Percentiles rank a stretch among this genome's conserved stretches.
These are phyloP conservation scores for Aurinia saxatilis DNA, from an alignment of 345 rosid genomes.

Conservation along the genomic window DNA sequence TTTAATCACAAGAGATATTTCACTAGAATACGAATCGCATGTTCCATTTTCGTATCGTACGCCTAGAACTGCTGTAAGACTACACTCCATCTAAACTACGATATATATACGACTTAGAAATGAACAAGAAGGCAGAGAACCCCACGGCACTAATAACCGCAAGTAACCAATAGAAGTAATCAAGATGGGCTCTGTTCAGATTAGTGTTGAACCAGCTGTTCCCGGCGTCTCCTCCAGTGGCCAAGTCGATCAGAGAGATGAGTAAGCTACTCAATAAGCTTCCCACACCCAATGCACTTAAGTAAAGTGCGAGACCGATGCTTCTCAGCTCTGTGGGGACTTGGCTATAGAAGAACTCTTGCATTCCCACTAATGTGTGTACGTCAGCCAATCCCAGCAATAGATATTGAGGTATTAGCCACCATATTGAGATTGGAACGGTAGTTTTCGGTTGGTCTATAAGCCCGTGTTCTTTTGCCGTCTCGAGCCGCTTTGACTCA, in stretches of 20 bases:
- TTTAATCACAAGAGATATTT: too few relatives aligned
- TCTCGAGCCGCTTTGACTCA: conserved; percentile 28
- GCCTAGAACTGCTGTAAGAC: neutral
- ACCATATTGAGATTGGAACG: conserved; percentile 33
- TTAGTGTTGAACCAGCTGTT: conserved; percentile 53
- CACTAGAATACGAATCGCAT: too few relatives aligned
- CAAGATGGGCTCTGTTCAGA: conserved; percentile 43
- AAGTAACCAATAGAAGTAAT: conserved; percentile 48
- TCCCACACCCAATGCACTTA: conserved; percentile 30
- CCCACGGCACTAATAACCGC: conserved; percentile 32
- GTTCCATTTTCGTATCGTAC: too few relatives aligned
- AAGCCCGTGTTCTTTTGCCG: conserved; percentile 20
- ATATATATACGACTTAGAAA: conserved; percentile 10
- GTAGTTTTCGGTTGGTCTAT: conserved; percentile 9
- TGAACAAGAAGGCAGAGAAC: neutral
- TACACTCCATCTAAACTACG: neutral
- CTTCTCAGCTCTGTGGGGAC: conserved; percentile 33
- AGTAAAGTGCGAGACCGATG: conserved; percentile 29
- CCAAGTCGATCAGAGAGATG: conserved; percentile 27
- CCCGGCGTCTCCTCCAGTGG: conserved; percentile 18
- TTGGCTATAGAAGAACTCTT: conserved; percentile 38
- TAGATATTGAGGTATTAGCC: conserved; percentile 32
- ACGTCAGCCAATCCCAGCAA: conserved; percentile 20
- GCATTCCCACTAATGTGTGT: conserved; percentile 32
- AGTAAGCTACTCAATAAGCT: conserved; percentile 42